Evolutionary conservation across 257 asterid species (phyloP).

Genomic region (Gentiana dahurica): DNA sequence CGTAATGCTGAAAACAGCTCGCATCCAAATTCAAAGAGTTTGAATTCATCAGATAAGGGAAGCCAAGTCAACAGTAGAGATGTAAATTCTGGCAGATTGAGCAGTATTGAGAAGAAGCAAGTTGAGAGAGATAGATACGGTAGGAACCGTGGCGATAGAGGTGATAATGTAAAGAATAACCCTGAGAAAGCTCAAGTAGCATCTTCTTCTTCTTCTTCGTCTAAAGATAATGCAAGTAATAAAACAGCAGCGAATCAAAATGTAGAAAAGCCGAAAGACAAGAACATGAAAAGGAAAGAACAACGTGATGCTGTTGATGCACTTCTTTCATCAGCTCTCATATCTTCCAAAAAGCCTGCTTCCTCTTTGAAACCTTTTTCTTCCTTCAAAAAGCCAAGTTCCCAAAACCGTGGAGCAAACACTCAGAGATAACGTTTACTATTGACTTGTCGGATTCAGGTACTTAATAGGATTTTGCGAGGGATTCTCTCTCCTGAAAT

Average conservation of each 20-base stretch:
- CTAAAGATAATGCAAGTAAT: constrained; percentile 14
- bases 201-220: constrained; percentile 17
- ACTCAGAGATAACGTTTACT: too few relatives aligned
- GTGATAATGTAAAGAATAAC: constrained; percentile 16
- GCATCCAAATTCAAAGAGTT: constrained; percentile 16
- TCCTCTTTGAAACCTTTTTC: constrained; percentile 1
- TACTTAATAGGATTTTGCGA: too few relatives aligned
- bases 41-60: constrained; percentile 17
- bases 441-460: too few relatives aligned
- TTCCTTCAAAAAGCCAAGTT: too few relatives aligned
- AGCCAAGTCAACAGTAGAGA: constrained; percentile 17
- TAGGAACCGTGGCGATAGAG: constrained; percentile 12
- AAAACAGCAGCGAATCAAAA: constrained; percentile 24
- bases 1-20: constrained; percentile 19
- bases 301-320: constrained; percentile 94
- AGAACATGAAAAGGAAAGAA: constrained; percentile 54
- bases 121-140: constrained; percentile 16
- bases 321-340: constrained; percentile 84
- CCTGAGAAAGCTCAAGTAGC: constrained; percentile 20
- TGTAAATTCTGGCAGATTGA: constrained; percentile 8
- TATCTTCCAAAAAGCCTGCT: constrained; percentile 69
- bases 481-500: too few relatives aligned
- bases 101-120: constrained; percentile 15
- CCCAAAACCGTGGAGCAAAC: too few relatives aligned
- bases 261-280: constrained; percentile 26